These are phyloP conservation scores for Penicillium samsonianum DNA, from an alignment of 495 filamentous ascomycete species.

Conservation along the genomic window DNA sequence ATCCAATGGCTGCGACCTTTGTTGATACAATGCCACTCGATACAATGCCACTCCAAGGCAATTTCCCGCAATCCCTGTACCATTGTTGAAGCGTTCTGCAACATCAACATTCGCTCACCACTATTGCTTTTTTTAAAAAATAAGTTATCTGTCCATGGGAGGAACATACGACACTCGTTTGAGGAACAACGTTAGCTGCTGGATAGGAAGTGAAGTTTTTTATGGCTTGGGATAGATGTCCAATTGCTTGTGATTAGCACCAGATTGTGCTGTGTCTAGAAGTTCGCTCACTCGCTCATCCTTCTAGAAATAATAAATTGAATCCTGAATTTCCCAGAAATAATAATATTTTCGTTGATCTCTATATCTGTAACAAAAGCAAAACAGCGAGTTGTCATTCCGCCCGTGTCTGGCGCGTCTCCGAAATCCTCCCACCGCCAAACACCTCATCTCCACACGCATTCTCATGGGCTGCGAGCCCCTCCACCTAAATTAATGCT, in stretches of 20 bases:
- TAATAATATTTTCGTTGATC: not conserved
- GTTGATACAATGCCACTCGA: not conserved
- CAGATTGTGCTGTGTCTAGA: not conserved
- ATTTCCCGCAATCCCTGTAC: not conserved
- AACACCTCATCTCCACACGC: conserved; percentile 22
- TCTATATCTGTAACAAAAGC: not conserved
- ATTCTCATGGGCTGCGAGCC: conserved; percentile 14
- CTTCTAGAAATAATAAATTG: not conserved
- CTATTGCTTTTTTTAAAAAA: not conserved
- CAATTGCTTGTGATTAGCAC: not conserved
- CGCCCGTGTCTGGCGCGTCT: conserved; percentile 30
- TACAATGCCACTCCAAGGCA: not conserved
- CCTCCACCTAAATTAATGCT: conserved; percentile 11
- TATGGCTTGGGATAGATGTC: not conserved
- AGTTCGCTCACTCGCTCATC: not conserved
- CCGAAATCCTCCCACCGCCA: conserved; percentile 33
- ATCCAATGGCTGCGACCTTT: not conserved
- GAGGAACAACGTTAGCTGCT: not conserved
- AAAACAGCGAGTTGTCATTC: conserved; percentile 17
- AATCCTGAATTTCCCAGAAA: not conserved
- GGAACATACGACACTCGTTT: not conserved
- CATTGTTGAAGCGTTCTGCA: not conserved
- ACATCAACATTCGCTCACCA: not conserved
- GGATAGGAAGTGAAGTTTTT: not conserved
- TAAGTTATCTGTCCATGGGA: no score